Base-by-base conservation (phyloP, 257 asterid species). In the Asclepias syriaca region DNA sequence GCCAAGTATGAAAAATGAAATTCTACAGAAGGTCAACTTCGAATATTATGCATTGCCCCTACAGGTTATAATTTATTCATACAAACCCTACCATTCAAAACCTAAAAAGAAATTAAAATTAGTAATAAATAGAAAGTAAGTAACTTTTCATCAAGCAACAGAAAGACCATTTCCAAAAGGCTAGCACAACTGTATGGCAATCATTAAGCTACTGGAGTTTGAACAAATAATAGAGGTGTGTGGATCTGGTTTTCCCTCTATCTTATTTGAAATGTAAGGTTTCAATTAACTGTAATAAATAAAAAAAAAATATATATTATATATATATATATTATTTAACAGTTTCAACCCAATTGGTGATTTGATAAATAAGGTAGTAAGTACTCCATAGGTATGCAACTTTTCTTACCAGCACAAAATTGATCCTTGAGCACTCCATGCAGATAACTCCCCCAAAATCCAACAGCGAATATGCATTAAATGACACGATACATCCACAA, bases 401-500 rank as follows among this genome's bases (percentile, higher is more conserved):
- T 53, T 72, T 49, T 57, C 90, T 78, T 88, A 90, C 97, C 89
- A 83, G 81, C 73, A 78, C 63, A 74, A 88, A 83, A 64, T 84
- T 89, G 65, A 82, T 80, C 84, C 87, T 85, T 53, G 91, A 81
- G 90, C 97, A 91, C 77, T 85, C 88, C 88, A 84, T 87, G 87
- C 96, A 91, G 81, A 86, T 87, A 65, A 91, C 79, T 74, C 97
- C 97, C 32, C 97, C 94, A 81, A 77, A 80, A 76, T 91, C 97
- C 84, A 83, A 72, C 70, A 89, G 87, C 85, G 87, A 72, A 80
- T 87, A 90, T 67, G 86, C 76, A 70, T 75, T 73, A 85, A 87
- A 91, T 64, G 97, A 91, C 72, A 85, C 96, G 40, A 89, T 76
- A 68, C 96, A 91, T 77, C 97, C 97, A 83, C 97, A 91, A 75